Evolutionary conservation across 352 stramenopile species (phyloP), one percentile per base, ranked within the genome.

Genomic region (Paralagenidium karlingii): DNA sequence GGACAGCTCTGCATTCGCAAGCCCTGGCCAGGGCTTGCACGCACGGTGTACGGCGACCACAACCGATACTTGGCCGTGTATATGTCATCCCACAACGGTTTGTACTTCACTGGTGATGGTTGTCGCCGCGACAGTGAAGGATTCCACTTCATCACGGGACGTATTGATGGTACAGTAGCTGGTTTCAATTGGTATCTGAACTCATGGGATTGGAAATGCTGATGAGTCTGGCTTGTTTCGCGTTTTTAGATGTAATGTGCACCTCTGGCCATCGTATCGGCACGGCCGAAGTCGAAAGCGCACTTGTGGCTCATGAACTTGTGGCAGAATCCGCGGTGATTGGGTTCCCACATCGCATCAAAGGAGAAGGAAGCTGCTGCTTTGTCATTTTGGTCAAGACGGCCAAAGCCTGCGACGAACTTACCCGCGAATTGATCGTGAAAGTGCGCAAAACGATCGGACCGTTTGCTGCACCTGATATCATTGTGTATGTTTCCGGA

Each of bases 131-230:
- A 97, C 53, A 71, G 73, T 38, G 93, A 99, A 51, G 95, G 95
- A 25, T 98, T 94, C 66, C 96, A 98, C 66, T 99, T 95, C 58
- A 99, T 99, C 57, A 99, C 93, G 30, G 96, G 95, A 2, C 86
- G 95, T 40, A 95, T 99, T 34, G 94, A 99, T 59, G 60, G 60
- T 70, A 49, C 12, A 22, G 18, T 34, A 38, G 34, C 27, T n/a
- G 18, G 13, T 6, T 18, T 24, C 4, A n/a, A 15, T 8, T 40
- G 34, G n/a, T n/a, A n/a, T n/a, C n/a, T n/a, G n/a, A n/a, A n/a
- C n/a, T n/a, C n/a, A n/a, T n/a, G n/a, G n/a, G n/a, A n/a, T n/a
- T n/a, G n/a, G n/a, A n/a, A n/a, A n/a, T n/a, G n/a, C n/a, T n/a
- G 30, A 31, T 24, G 16, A 11, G 9, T 15, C 22, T 32, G 22